Conservation (phyloP, 2,329 filamentous ascomycete species). For the Alternaria ethzedia region DNA sequence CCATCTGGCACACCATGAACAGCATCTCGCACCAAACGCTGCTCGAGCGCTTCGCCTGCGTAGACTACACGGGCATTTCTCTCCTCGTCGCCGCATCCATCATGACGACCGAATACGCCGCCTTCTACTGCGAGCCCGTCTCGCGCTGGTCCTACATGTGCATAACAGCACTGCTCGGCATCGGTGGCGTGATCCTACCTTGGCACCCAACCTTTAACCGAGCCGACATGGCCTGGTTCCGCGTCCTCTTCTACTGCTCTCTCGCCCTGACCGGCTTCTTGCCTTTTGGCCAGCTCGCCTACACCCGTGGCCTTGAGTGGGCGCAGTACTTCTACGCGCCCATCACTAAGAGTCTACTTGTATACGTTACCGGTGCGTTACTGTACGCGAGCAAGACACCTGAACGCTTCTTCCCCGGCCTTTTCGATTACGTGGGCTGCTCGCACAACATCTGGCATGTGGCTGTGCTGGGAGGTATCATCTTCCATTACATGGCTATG, state of each 20-base stretch:
- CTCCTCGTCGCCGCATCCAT: constrained; percentile 94
- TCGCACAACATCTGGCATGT: constrained; percentile 98
- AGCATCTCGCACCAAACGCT: constrained; percentile 88
- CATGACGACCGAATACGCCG: constrained; percentile 97
- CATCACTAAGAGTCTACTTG: constrained; percentile 81
- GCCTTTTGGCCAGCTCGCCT: constrained; percentile 82
- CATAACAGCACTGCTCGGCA: constrained; percentile 78
- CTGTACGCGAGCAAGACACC: constrained; percentile 93
- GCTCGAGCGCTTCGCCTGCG: constrained; percentile 94
- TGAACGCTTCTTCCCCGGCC: constrained; percentile 89
- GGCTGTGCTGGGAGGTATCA: constrained; percentile 89
- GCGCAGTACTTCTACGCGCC: constrained; percentile 90
- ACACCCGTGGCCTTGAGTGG: constrained; percentile 78
- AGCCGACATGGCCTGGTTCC: constrained; percentile 87
- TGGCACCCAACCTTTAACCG: constrained; percentile 98
- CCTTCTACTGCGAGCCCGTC: constrained; percentile 94
- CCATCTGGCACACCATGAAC: constrained; percentile 99
- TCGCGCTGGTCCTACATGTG: constrained; percentile 87
- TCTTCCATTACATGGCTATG: constrained; percentile 98
- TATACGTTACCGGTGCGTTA: constrained; percentile 83
- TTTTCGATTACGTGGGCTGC: constrained; percentile 93
- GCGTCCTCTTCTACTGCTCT: constrained; percentile 89
- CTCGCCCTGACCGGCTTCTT: constrained; percentile 88
- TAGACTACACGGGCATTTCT: constrained; percentile 98
- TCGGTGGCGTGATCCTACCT: constrained; percentile 87